Base-by-base conservation (phyloP, 176 grass and related monocot species). In the Tuctoria greenei region DNA sequence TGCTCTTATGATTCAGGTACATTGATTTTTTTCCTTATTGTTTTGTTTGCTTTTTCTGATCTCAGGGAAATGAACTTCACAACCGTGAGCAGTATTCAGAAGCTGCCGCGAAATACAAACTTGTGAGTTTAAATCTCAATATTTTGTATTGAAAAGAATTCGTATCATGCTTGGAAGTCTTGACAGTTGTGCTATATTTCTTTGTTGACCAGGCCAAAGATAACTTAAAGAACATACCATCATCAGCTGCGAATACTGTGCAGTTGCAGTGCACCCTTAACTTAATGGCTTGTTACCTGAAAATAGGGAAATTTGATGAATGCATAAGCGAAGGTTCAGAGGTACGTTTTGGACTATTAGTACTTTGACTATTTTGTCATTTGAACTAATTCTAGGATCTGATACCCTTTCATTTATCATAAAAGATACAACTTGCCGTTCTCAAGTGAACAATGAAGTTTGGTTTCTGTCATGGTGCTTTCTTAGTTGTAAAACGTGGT, bases 271-370 rank as follows among this genome's bases (percentile, higher is more conserved):
- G 95, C 15, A 88, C 92, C 25, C 89, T 99, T 88, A 99, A 99
- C 85, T 76, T 99, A 74, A 99, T 99, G 95, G 89, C 92, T 45
- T 99, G 95, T 80, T 99, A 99, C 78, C 84, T 99, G 74, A 95
- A 92, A 81, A 88, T 74, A 20, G 77, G 62, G 18, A 75, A 90
- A 46, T 92, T 92, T 34, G 81, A 92, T 41, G 92, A 95, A 79
- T 99, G 95, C 67, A 79, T 99, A 79, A 84, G 61, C 18, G 91
- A 99, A 88, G 95, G 95, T 62, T 90, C 89, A 71, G 95, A 99
- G 95, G 95, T 99, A 95, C 64, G 78, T 49, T 72, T 35, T 71
- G 59, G 36, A 45, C 36, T 61, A 39, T 12, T 57, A 56, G 21
- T 61, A 87, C 50, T 61, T 77, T 65, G 5, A 61, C 37, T 79